phyloP scores from a whole-genome alignment of 805 yeast genomes.

The Candida fluviatilis region DNA sequence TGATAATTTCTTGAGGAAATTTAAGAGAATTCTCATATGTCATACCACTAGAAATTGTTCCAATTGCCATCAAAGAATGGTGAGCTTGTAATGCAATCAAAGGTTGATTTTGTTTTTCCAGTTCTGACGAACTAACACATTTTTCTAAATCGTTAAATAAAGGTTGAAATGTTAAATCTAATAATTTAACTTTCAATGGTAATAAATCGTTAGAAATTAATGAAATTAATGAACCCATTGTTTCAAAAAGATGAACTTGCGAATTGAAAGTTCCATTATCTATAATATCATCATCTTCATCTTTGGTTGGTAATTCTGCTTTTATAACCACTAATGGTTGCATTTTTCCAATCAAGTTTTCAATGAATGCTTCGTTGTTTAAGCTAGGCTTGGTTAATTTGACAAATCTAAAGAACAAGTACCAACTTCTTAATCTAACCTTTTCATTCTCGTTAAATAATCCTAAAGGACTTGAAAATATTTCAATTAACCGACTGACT shows the following conservation, averaged over 20 bases:
- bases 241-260: conserved; percentile 81
- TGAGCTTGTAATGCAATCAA: conserved; percentile 68
- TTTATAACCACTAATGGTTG: conserved; percentile 61
- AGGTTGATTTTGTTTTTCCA: conserved; percentile 32
- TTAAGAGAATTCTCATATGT: conserved; percentile 46
- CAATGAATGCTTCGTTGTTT: conserved; percentile 42
- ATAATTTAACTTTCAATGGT: conserved; percentile 36
- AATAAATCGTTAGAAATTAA: conserved; percentile 25
- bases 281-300: conserved; percentile 51
- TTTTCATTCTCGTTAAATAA: conserved; percentile 69
- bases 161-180: conserved; percentile 71
- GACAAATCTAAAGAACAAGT: conserved; percentile 76
- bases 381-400: conserved; percentile 65
- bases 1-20: conserved; percentile 35
- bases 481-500: conserved; percentile 60
- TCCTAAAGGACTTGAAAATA: conserved; percentile 78
- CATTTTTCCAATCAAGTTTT: conserved; percentile 55
- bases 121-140: conserved; percentile 41
- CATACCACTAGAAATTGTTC: conserved; percentile 84
- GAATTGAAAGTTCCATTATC: conserved; percentile 59
- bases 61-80: conserved; percentile 83
- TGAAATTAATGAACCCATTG: conserved; percentile 72
- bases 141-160: conserved; percentile 67
- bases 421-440: conserved; percentile 87
- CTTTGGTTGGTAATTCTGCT: conserved; percentile 51